phyloP scores from a whole-genome alignment of 768 basidiomycete species.

The Boletus rubroflammeus region DNA sequence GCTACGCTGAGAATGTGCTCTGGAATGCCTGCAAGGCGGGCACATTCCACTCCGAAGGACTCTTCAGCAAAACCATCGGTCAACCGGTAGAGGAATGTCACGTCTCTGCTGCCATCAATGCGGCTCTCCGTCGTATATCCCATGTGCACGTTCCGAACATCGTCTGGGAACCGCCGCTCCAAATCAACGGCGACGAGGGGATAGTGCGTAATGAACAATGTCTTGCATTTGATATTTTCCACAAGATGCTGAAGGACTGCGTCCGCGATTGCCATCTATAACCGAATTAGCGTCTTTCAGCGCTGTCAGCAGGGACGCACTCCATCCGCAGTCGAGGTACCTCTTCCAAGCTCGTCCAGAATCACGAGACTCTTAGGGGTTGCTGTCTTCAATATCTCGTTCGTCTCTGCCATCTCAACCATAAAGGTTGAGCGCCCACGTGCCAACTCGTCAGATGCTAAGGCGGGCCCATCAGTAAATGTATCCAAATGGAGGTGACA shows the following conservation, averaged over 20 bases:
- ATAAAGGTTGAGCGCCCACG: slow-evolving; percentile 92
- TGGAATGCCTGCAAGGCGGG: slow-evolving; percentile 80
- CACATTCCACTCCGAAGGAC: slow-evolving; percentile 93
- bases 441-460: slow-evolving; percentile 84
- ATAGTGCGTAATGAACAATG: slow-evolving; percentile 94
- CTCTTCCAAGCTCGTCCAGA: slow-evolving; percentile 85
- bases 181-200: slow-evolving; percentile 75
- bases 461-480: neutral
- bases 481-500: neutral
- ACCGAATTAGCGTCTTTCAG: slow-evolving; percentile 2
- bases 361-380: slow-evolving; percentile 80
- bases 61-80: slow-evolving; percentile 70
- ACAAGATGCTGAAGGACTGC: slow-evolving; percentile 76
- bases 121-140: slow-evolving; percentile 67
- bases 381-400: slow-evolving; percentile 78
- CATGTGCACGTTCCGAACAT: slow-evolving; percentile 83
- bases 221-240: slow-evolving; percentile 56
- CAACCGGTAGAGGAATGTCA: slow-evolving; percentile 85
- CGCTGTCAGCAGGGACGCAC: slow-evolving; percentile 31
- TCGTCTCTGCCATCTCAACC: slow-evolving; percentile 95
- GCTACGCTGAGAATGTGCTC: slow-evolving; percentile 65
- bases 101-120: slow-evolving; percentile 69
- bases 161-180: slow-evolving; percentile 52
- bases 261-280: slow-evolving; percentile 81
- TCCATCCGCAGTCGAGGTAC: slow-evolving; percentile 92